A percentile compares a stretch with the other conserved stretches of the same genome.
Evolutionary conservation across 306 rosid genomes (phyloP).

Genomic region (Rosa chinensis): DNA sequence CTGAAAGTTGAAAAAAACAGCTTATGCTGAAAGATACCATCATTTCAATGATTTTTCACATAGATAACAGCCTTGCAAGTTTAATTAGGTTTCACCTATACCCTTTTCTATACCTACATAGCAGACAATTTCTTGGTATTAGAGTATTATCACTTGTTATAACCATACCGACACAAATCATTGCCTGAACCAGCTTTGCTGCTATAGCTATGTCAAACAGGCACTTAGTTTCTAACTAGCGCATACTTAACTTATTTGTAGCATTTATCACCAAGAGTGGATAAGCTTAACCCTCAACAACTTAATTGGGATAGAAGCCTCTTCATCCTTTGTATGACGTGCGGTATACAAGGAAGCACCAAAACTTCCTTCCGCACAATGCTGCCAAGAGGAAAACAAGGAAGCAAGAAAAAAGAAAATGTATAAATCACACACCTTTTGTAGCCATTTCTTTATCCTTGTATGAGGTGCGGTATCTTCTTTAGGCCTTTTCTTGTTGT

Average conservation of each 20-base stretch:
- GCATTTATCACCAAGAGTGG: neutral
- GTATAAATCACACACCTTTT: slow-evolving; percentile 51
- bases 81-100: neutral
- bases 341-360: neutral
- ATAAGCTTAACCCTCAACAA: neutral
- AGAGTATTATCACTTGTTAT: neutral
- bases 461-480: slow-evolving; percentile 73
- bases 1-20: neutral
- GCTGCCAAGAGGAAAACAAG: slow-evolving; percentile 16
- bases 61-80: neutral
- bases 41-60: neutral
- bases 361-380: neutral
- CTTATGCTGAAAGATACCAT: neutral
- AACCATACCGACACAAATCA: neutral
- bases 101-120: neutral
- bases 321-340: neutral
- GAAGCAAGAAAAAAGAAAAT: neutral
- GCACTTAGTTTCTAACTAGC: neutral
- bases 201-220: neutral
- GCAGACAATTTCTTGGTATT: neutral
- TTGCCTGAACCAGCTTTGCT: neutral
- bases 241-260: neutral
- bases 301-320: neutral
- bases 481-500: slow-evolving; percentile 79
- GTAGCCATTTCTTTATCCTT: slow-evolving; percentile 90